Percentiles rank a stretch among this genome's conserved stretches.
Conservation (phyloP, 2,329 filamentous ascomycete genomes). For the Aspergillus sp. region DNA sequence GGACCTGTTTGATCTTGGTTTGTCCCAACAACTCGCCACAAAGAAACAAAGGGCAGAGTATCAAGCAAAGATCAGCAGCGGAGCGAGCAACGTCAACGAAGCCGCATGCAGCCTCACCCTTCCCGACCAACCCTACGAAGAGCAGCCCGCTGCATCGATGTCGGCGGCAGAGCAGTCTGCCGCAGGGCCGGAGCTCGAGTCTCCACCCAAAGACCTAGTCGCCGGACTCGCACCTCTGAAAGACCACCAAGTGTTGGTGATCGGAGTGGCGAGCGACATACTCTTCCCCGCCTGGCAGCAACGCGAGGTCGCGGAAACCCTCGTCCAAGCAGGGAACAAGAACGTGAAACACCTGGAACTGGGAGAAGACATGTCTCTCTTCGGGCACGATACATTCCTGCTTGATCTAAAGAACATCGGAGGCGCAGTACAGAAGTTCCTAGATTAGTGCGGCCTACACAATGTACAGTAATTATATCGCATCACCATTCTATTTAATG, state of each 20-base stretch:
- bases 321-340: conserved; percentile 74
- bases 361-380: conserved; percentile 89
- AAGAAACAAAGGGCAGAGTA: conserved; percentile 62
- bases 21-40: conserved; percentile 65
- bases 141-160: conserved; percentile 61
- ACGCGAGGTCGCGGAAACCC: conserved; percentile 82
- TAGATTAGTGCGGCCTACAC: conserved; percentile 53
- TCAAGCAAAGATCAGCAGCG: conserved; percentile 56
- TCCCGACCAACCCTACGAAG: conserved; percentile 80
- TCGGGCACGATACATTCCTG: conserved; percentile 95
- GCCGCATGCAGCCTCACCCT: conserved; percentile 75
- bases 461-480: neutral
- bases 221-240: conserved; percentile 69
- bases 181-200: conserved; percentile 20
- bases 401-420: conserved; percentile 91
- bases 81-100: conserved; percentile 38
- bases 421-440: conserved; percentile 75
- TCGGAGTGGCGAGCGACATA: conserved; percentile 94
- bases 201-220: conserved; percentile 77
- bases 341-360: conserved; percentile 85
- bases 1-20: conserved; percentile 93
- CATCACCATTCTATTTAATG: neutral
- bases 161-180: conserved; percentile 33
- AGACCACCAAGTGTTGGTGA: conserved; percentile 78
- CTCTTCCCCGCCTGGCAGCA: conserved; percentile 98